Evolutionary conservation across 108 stramenopile genomes (phyloP), one percentile per base, ranked within the genome.

Genomic region (Skeletonema tropicum): DNA sequence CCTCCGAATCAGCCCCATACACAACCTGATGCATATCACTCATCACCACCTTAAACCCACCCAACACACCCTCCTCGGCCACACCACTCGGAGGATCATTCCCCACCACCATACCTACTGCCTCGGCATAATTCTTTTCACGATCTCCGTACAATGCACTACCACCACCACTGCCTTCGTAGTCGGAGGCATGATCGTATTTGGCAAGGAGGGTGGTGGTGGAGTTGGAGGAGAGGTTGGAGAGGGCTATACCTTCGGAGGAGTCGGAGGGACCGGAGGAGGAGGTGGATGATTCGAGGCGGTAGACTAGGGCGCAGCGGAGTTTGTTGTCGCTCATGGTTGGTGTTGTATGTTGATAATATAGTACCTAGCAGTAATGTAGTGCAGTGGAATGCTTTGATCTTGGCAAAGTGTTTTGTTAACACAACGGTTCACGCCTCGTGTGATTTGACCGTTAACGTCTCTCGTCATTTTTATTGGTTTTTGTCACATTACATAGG

Each of bases 21-120:
- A 91, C 82, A 13, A 95, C 88, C 80, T 95, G 94, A 68, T 95
- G 94, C 60, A 86, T 81, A 80, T 95, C 94, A 35, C 85, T 86
- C 77, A 92, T 90, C 17, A 91, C 89, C 14, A 95, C 91, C 89
- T 95, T 95, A 81, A 95, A 95, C 26, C 94, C 94, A 36, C 94
- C 94, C 52, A 95, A 82, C 6, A 85, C 82, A 6, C 79, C 83
- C 63, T 75, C 80, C 48, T 89, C 81, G 5, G 82, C 68, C 30
- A 89, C 67, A 19, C 86, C 88, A 14, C 79, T 73, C 48, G 94
- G 94, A 59, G 92, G 90, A 70, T 95, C 94, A 72, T 87, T 88
- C 15, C 79, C 80, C 12, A 95, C 73, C 14, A 93, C 90, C 71
- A 86, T 83, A 11, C 74, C 82, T 0, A 90, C 92, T 32, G 94